Conservation (phyloP, 2,329 filamentous ascomycete genomes). For the Tolypocladium ovalisporum region DNA sequence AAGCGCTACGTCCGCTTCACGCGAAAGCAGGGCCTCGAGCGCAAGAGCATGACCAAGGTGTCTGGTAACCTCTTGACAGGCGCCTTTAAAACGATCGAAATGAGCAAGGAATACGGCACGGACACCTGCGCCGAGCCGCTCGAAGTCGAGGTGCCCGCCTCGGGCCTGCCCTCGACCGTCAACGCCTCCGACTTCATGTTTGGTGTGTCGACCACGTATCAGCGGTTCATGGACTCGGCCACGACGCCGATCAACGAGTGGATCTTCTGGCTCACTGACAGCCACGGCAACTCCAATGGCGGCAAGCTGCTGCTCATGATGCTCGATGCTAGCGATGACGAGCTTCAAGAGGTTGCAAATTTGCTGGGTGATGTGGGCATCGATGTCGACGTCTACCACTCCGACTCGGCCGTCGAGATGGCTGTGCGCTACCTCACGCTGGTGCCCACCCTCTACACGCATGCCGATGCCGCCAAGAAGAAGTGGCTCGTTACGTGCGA, state of each 20-base stretch:
- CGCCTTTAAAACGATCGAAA: conserved; percentile 36
- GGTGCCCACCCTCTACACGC: conserved; percentile 42
- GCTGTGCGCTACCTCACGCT: conserved; percentile 46
- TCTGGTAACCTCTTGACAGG: conserved; percentile 35
- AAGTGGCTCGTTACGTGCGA: conserved; percentile 54
- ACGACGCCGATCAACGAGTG: conserved; percentile 46
- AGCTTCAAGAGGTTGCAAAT: conserved; percentile 37
- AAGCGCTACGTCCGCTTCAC: conserved; percentile 44
- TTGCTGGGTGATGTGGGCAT: conserved; percentile 37
- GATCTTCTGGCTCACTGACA: conserved; percentile 49
- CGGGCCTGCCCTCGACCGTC: conserved; percentile 36
- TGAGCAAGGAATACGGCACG: conserved; percentile 26
- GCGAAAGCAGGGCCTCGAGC: conserved; percentile 32
- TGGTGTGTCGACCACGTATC: conserved; percentile 47
- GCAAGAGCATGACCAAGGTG: conserved; percentile 41
- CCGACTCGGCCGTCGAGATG: conserved; percentile 43
- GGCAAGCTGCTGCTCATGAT: conserved; percentile 44
- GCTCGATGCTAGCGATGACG: conserved; percentile 37
- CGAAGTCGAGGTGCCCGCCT: conserved; percentile 38
- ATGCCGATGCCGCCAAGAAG: conserved; percentile 33
- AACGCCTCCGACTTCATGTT: conserved; percentile 48
- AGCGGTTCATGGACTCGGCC: conserved; percentile 38
- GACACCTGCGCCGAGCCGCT: conserved; percentile 36
- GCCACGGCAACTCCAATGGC: conserved; percentile 43
- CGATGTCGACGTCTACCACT: conserved; percentile 45